Evolutionary conservation across 179 eudicot species (phyloP), one percentile per base, ranked within the genome.

Genomic region (Kewa caespitosa): DNA sequence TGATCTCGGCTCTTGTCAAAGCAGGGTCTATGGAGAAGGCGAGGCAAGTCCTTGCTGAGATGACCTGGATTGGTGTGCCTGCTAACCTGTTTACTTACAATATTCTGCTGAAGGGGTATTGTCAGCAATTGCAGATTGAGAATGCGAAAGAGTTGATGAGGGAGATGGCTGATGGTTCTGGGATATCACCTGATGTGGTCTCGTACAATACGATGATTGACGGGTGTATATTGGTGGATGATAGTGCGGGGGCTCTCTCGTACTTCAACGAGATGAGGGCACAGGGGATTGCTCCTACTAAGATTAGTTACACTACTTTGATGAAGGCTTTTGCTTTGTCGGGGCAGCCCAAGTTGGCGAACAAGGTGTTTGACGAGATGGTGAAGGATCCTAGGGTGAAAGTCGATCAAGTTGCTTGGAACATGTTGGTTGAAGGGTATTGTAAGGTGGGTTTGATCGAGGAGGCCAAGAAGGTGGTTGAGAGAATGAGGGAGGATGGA

Each of bases 301-400:
- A 96, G 86, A 81, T 96, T 14, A 96, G 97, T 77, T 96, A 96
- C 87, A 96, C 99, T 34, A 96, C 97, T 60, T 80, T 96, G 86
- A 96, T 96, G 99, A 96, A 96, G 80, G 97, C 98, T 34, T 96
- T 96, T 69, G 93, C 99, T 31, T 55, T 84, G 52, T 90, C 94
- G 0, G 96, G 98, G 28, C 99, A 96, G 79, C 98, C 98, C 1
- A 93, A 90, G 73, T 75, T 91, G 36, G 98, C 97, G 38, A 67
- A 76, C 73, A 88, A 91, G 83, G 97, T 93, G 60, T 93, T 96
- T 50, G 97, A 96, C 34, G 99, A 96, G 78, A 91, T 96, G 99
- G 83, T 89, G 73, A 89, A 86, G 67, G 98, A 96, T 80, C 94
- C 96, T 8, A 81, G 96, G 62, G 97, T 96, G 67, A 93, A 89